Evolutionary conservation across 2,329 filamentous ascomycete genomes (phyloP).

Genomic region (Aspergillus neotritici): DNA sequence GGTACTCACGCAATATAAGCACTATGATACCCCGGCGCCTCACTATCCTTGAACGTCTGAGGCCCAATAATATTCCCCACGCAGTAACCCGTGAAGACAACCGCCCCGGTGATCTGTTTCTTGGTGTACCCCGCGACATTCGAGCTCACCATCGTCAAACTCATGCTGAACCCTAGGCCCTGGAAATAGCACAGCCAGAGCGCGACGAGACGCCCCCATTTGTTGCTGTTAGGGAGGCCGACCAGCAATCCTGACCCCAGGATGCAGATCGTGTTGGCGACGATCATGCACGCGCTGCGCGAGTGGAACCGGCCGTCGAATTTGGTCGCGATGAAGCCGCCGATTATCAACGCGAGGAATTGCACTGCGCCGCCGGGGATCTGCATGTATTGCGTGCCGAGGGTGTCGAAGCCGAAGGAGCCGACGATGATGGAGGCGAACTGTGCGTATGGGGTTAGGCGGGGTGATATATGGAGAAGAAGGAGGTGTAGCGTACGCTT

Average conservation of each 20-base stretch:
- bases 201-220: constrained; percentile 54
- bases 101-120: constrained; percentile 33
- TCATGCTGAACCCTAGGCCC: constrained; percentile 50
- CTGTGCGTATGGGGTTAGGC: constrained; percentile 15
- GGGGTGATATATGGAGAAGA: not conserved
- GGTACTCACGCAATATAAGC: constrained; percentile 23
- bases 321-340: constrained; percentile 49
- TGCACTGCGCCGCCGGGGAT: constrained; percentile 57
- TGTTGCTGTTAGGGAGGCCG: constrained; percentile 45
- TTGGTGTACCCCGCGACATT: constrained; percentile 45
- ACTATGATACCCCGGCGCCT: constrained; percentile 46
- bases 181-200: constrained; percentile 55
- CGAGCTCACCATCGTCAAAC: constrained; percentile 48
- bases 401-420: constrained; percentile 45
- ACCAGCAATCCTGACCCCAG: constrained; percentile 49
- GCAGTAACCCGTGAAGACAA: constrained; percentile 44
- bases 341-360: constrained; percentile 48
- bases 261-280: constrained; percentile 53
- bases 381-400: constrained; percentile 53
- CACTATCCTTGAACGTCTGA: constrained; percentile 48
- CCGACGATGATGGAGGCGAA: constrained; percentile 46
- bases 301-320: constrained; percentile 43
- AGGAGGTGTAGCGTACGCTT: constrained; percentile 24
- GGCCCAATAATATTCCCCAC: constrained; percentile 48
- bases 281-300: constrained; percentile 52